Conservation (phyloP, 2,329 filamentous ascomycete genomes). For the Trichophyton equinum region DNA sequence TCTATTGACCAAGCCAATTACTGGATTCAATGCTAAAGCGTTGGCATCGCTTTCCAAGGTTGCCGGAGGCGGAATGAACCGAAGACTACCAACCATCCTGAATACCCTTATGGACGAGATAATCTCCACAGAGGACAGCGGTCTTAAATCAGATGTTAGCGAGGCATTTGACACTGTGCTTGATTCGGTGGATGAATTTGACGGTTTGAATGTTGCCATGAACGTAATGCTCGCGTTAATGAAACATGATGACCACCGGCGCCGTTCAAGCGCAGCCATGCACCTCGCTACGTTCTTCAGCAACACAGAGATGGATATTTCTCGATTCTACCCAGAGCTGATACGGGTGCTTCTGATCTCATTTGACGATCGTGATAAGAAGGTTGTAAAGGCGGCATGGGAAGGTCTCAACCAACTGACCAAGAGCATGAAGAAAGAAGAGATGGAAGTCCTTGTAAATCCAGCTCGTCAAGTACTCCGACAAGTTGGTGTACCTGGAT, state of each 20-base stretch:
- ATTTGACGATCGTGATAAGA: constrained; percentile 73
- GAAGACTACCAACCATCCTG: constrained; percentile 76
- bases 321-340: constrained; percentile 89
- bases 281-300: constrained; percentile 82
- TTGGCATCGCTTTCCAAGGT: constrained; percentile 87
- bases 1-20: constrained; percentile 77
- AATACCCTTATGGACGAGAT: constrained; percentile 92
- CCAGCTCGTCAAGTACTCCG: constrained; percentile 78
- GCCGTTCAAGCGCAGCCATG: constrained; percentile 61
- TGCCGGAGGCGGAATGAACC: constrained; percentile 78
- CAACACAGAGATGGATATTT: constrained; percentile 71
- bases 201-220: constrained; percentile 92
- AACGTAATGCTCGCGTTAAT: constrained; percentile 76
- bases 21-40: constrained; percentile 87
- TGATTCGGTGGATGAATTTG: constrained; percentile 85
- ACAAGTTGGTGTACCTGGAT: constrained; percentile 76
- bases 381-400: constrained; percentile 85
- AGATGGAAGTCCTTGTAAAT: constrained; percentile 85
- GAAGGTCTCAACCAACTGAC: constrained; percentile 75
- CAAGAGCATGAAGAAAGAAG: constrained; percentile 82
- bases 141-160: constrained; percentile 59
- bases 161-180: constrained; percentile 79
- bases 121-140: constrained; percentile 58
- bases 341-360: constrained; percentile 81
- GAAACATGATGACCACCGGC: constrained; percentile 85